Conservation (phyloP, 2,329 filamentous ascomycete genomes). For the Cytospora chrysosperma region DNA sequence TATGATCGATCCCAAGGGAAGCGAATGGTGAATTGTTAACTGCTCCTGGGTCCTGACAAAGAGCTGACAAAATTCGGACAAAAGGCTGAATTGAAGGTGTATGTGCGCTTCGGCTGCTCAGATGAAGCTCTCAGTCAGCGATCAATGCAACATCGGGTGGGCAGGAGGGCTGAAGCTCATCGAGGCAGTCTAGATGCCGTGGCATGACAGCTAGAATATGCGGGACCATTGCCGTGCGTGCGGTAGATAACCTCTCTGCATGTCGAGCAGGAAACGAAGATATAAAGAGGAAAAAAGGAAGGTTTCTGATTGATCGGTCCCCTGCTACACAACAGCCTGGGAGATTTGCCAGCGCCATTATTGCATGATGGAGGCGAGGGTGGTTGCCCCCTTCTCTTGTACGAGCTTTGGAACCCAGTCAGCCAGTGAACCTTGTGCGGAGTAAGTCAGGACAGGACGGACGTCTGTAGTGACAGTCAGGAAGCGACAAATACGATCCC, state of each 20-base stretch:
- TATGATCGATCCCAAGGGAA: slow-evolving; percentile 10
- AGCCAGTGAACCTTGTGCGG: too few species aligned
- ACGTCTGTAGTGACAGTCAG: too few species aligned
- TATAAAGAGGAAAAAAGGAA: slow-evolving; percentile 4
- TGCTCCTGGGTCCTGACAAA: neutral
- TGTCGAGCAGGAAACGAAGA: slow-evolving; percentile 5
- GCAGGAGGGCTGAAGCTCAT: neutral
- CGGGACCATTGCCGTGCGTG: neutral
- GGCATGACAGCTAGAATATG: slow-evolving; percentile 12
- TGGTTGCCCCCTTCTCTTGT: neutral
- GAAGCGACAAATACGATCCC: neutral
- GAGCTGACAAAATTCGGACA: neutral
- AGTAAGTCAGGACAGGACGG: too few species aligned
- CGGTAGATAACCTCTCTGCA: slow-evolving; percentile 1
- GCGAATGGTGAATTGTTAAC: neutral
- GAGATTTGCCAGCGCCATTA: neutral
- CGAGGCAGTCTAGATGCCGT: slow-evolving; percentile 1
- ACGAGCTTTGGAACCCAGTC: too few species aligned
- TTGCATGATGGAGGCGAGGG: neutral
- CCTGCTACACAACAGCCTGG: neutral
- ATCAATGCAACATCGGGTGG: neutral
- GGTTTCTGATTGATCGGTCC: slow-evolving; percentile 12
- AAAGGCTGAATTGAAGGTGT: too few species aligned
- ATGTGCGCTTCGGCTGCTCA: neutral
- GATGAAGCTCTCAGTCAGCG: neutral